These are phyloP conservation scores for Saxophila tyrrhenica DNA, from an alignment of 495 filamentous ascomycete species.

Conservation along the genomic window DNA sequence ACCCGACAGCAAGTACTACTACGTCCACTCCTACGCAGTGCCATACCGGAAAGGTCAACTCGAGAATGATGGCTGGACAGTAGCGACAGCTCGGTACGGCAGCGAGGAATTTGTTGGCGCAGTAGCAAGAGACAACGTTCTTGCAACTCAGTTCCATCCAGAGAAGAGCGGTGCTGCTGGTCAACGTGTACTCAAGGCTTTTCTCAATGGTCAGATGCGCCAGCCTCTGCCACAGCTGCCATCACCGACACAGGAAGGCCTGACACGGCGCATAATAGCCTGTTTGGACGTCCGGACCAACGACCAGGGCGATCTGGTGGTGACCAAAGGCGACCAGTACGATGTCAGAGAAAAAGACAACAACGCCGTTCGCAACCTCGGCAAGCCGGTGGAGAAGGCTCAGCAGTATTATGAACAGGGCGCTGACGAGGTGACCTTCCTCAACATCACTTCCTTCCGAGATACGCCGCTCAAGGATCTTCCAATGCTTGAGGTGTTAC, in stretches of 20 bases:
- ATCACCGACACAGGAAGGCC: conserved; percentile 40
- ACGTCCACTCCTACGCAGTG: conserved; percentile 88
- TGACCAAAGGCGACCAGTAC: conserved; percentile 98
- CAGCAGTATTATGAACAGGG: conserved; percentile 91
- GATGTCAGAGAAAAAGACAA: conserved; percentile 88
- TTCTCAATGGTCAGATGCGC: conserved; percentile 55
- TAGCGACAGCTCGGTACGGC: conserved; percentile 80
- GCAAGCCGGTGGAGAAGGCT: conserved; percentile 93
- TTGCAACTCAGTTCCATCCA: conserved; percentile 94
- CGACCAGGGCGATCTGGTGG: conserved; percentile 86
- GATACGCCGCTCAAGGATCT: conserved; percentile 84
- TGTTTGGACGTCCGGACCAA: conserved; percentile 96
- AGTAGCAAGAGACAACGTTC: conserved; percentile 67
- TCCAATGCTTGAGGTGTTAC: conserved; percentile 90
- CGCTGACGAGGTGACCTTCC: conserved; percentile 89
- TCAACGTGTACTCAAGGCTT: conserved; percentile 69
- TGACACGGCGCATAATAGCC: conserved; percentile 84
- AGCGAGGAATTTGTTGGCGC: conserved; percentile 87
- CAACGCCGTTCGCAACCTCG: conserved; percentile 81
- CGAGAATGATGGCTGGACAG: conserved; percentile 71
- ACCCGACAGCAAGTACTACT: conserved; percentile 88
- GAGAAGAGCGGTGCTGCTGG: conserved; percentile 93
- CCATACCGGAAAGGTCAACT: conserved; percentile 59
- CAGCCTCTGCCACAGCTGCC: conserved; percentile 30
- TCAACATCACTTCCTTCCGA: conserved; percentile 96